Percentiles rank a stretch among this genome's conserved stretches.
Conservation (phyloP, 768 basidiomycete species). For the Bullera alba region DNA sequence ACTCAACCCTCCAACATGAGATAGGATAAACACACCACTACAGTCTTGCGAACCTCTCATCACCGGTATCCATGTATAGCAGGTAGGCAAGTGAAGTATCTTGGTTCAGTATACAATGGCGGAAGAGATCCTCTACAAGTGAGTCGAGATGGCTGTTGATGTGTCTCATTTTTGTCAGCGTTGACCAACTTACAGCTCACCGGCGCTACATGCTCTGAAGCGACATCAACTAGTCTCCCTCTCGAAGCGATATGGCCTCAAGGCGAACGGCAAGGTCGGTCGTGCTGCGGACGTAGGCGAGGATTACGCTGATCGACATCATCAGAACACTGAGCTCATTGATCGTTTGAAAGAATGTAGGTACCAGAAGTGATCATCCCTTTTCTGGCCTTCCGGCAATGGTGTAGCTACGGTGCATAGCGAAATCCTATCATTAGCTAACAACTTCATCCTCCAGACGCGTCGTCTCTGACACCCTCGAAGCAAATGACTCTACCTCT, state of each 20-base stretch:
- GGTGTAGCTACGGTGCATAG: background rate
- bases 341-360: slow-evolving; percentile 30
- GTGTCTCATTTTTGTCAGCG: background rate
- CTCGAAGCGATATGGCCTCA: slow-evolving; percentile 36
- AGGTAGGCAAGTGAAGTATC: background rate
- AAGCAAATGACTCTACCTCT: background rate
- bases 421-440: no score
- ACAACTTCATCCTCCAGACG: slow-evolving; percentile 17
- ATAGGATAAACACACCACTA: background rate
- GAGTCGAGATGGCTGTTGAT: slow-evolving; percentile 2
- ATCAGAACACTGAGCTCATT: slow-evolving; percentile 32
- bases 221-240: slow-evolving; percentile 37
- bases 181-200: slow-evolving; percentile 12
- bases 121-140: slow-evolving; percentile 34
- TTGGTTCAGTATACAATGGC: slow-evolving; percentile 2
- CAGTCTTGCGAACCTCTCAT: background rate
- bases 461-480: slow-evolving; percentile 10
- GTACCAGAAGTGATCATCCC: slow-evolving; percentile 1
- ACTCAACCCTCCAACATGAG: background rate
- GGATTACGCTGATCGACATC: slow-evolving; percentile 4
- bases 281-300: background rate
- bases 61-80: background rate
- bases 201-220: slow-evolving; percentile 35
- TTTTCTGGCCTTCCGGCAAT: background rate
- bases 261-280: slow-evolving; percentile 35